These are phyloP conservation scores for Solanum lignicaule DNA, from an alignment of 257 asterid genomes.

Conservation along the genomic window DNA sequence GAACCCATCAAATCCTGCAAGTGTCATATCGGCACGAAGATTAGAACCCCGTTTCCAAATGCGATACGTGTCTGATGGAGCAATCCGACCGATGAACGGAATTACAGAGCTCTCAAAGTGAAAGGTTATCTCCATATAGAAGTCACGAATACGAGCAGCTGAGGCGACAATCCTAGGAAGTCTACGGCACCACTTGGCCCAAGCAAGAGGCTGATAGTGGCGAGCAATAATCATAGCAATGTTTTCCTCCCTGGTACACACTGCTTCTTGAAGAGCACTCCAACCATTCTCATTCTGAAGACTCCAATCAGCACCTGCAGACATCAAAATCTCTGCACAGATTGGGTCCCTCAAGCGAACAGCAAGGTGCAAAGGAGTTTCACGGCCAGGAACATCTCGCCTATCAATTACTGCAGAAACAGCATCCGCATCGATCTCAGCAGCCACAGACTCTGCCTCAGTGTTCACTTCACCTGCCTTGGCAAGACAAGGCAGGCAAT, in stretches of 20 bases:
- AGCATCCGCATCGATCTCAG: constrained; percentile 75
- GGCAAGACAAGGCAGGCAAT: constrained; percentile 58
- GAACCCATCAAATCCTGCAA: constrained; percentile 92
- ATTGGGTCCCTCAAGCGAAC: constrained; percentile 61
- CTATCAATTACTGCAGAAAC: constrained; percentile 70
- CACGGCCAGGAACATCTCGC: constrained; percentile 94
- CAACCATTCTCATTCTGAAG: constrained; percentile 94
- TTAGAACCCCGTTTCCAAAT: constrained; percentile 93
- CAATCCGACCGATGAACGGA: constrained; percentile 80
- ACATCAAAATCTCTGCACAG: constrained; percentile 90
- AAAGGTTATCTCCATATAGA: constrained; percentile 91
- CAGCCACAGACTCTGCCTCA: constrained; percentile 73
- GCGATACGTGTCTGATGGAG: constrained; percentile 88
- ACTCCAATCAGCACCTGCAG: constrained; percentile 99
- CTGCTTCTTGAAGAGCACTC: constrained; percentile 99
- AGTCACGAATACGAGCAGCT: constrained; percentile 75
- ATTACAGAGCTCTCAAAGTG: constrained; percentile 91
- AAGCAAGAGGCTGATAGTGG: constrained; percentile 92
- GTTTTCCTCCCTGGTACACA: constrained; percentile 81
- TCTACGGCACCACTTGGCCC: constrained; percentile 99
- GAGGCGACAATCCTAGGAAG: constrained; percentile 96
- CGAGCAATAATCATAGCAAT: constrained; percentile 94
- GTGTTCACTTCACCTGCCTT: constrained; percentile 82
- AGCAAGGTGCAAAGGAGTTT: constrained; percentile 92
- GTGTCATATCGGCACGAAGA: constrained; percentile 87